Conservation (phyloP, 2,329 filamentous ascomycete species). For the Penicillium sp. region DNA sequence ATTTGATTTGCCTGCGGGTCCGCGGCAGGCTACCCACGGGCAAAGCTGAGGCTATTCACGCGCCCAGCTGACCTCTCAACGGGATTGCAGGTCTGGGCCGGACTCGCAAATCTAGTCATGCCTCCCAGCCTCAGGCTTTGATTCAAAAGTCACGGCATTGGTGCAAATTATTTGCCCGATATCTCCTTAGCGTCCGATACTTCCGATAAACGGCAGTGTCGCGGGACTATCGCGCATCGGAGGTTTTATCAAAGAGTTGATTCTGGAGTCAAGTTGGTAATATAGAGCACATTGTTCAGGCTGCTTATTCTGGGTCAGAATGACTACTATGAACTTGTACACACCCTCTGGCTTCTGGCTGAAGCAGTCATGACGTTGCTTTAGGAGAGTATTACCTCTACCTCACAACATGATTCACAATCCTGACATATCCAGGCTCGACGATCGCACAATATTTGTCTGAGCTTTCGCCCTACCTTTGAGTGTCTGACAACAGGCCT, state of each 20-base stretch:
- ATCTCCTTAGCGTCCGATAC: neutral
- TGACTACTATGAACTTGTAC: too few species aligned
- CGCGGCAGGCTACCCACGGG: conserved; percentile 14
- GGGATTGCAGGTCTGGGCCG: neutral
- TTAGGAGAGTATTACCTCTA: neutral
- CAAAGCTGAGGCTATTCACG: conserved; percentile 12
- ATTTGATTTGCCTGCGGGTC: neutral
- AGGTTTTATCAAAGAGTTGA: neutral
- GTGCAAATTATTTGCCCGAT: neutral
- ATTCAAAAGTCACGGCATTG: neutral
- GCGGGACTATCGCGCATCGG: neutral
- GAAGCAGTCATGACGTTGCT: neutral
- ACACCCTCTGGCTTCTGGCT: neutral
- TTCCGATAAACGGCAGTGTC: neutral
- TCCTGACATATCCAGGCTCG: neutral
- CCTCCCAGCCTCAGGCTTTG: neutral
- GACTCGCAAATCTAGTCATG: neutral
- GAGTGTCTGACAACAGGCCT: neutral
- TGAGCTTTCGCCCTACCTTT: neutral
- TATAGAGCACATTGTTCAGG: neutral
- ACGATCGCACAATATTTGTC: neutral
- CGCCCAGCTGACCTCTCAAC: conserved; percentile 14
- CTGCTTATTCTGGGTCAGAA: neutral
- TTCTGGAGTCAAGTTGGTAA: neutral
- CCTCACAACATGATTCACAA: neutral